phyloP scores from a whole-genome alignment of 1,284 basidiomycete species.

The Xanthoconium separans region DNA sequence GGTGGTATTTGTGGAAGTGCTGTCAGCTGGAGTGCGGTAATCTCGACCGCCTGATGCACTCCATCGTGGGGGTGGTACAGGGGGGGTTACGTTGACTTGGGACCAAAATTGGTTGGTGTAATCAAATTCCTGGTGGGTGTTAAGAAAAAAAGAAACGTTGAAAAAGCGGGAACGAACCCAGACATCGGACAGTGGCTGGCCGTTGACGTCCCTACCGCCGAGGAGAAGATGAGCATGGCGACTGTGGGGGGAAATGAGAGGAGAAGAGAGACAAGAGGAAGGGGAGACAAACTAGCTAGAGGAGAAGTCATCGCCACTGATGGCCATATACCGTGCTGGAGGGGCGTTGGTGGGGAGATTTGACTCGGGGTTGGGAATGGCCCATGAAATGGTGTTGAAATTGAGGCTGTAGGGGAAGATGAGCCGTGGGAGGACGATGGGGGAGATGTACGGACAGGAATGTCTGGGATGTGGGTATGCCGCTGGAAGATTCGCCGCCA shows the following conservation, averaged over 20 bases:
- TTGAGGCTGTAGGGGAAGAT: conserved; percentile 32
- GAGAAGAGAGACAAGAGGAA: conserved; percentile 3
- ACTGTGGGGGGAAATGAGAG: conserved; percentile 36
- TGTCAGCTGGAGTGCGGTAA: conserved; percentile 43
- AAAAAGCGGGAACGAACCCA: conserved; percentile 52
- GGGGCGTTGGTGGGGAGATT: conserved; percentile 47
- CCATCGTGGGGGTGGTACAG: conserved; percentile 59
- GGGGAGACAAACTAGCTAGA: conserved; percentile 67
- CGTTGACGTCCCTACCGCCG: conserved; percentile 58
- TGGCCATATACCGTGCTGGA: conserved; percentile 59
- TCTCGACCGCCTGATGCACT: conserved; percentile 74
- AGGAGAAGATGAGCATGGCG: conserved; percentile 70
- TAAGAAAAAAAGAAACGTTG: conserved; percentile 13
- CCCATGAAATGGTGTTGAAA: conserved; percentile 60
- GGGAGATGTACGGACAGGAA: conserved; percentile 47
- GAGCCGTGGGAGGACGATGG: neutral
- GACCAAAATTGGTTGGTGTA: conserved; percentile 75
- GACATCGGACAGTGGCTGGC: conserved; percentile 56
- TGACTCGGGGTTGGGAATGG: conserved; percentile 48
- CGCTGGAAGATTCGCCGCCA: conserved; percentile 68
- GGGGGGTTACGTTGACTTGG: conserved; percentile 48
- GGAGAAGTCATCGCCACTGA: conserved; percentile 66
- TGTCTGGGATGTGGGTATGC: conserved; percentile 61
- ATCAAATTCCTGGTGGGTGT: conserved; percentile 60
- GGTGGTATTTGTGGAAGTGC: conserved; percentile 54